Conservation (phyloP, 2,329 filamentous ascomycete genomes). For the Uncinocarpus reesii region DNA sequence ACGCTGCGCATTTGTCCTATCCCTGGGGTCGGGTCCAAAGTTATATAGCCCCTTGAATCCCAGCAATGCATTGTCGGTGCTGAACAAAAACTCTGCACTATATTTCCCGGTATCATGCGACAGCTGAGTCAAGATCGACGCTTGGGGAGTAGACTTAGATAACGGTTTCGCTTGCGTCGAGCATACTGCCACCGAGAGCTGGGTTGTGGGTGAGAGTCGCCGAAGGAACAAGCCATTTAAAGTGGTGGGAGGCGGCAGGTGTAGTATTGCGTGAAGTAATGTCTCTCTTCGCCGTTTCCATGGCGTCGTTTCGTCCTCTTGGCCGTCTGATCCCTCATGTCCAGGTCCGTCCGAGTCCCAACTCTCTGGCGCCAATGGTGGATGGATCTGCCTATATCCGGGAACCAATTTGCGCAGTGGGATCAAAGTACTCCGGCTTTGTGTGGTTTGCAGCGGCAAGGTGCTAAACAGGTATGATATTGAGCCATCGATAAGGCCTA, state of each 20-base stretch:
- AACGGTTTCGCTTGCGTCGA: slow-evolving; percentile 33
- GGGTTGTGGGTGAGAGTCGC: slow-evolving; percentile 63
- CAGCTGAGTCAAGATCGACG: slow-evolving; percentile 37
- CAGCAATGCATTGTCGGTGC: slow-evolving; percentile 80
- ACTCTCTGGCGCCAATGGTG: slow-evolving; percentile 29
- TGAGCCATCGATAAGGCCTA: slow-evolving; percentile 91
- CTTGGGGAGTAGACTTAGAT: slow-evolving; percentile 37
- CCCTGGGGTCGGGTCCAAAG: slow-evolving; percentile 59
- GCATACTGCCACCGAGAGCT: slow-evolving; percentile 60
- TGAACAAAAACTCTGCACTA: slow-evolving; percentile 79
- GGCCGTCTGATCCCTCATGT: neutral
- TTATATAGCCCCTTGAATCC: slow-evolving; percentile 88
- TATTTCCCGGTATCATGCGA: slow-evolving; percentile 75
- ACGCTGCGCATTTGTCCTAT: slow-evolving; percentile 7
- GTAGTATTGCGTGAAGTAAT: slow-evolving; percentile 37
- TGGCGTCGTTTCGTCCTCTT: neutral
- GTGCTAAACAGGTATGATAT: slow-evolving; percentile 94
- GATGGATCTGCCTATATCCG: slow-evolving; percentile 67
- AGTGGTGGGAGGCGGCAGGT: slow-evolving; percentile 59
- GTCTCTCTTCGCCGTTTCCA: slow-evolving; percentile 29
- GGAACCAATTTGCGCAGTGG: slow-evolving; percentile 66
- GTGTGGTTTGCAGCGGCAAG: slow-evolving; percentile 56
- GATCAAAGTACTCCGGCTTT: slow-evolving; percentile 62
- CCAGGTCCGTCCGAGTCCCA: slow-evolving; percentile 16
- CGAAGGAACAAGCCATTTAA: slow-evolving; percentile 78